These are phyloP conservation scores for Boletellus ananas DNA, from an alignment of 768 basidiomycete genomes.

Conservation along the genomic window DNA sequence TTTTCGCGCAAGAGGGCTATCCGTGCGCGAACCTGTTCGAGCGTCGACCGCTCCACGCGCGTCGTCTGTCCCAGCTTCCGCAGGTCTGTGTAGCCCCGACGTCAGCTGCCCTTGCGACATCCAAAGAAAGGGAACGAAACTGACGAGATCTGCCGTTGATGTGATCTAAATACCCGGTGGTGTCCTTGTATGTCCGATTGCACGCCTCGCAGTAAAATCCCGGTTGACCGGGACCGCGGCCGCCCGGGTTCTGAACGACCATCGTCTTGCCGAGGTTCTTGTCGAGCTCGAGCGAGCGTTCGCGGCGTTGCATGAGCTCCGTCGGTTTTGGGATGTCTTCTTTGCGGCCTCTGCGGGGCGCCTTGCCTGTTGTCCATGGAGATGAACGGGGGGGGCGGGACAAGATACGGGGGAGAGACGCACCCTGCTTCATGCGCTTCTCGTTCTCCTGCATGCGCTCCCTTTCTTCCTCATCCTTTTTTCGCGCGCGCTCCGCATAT, in stretches of 20 bases:
- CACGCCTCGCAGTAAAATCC: constrained; percentile 95
- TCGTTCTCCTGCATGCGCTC: constrained; percentile 86
- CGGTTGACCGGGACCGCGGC: constrained; percentile 83
- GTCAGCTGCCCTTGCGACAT: background rate
- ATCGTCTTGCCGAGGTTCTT: constrained; percentile 95
- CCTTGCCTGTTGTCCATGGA: constrained; percentile 58
- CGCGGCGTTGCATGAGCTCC: constrained; percentile 87
- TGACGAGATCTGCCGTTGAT: constrained; percentile 90
- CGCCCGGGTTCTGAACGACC: constrained; percentile 83
- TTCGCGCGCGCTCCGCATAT: constrained; percentile 78
- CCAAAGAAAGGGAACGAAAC: constrained; percentile 31
- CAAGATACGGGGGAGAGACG: constrained; percentile 3
- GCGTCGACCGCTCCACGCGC: constrained; percentile 81
- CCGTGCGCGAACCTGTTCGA: constrained; percentile 87
- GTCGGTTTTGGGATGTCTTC: constrained; percentile 92
- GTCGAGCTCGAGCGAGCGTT: constrained; percentile 80
- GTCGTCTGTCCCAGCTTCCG: constrained; percentile 95
- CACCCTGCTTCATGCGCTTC: constrained; percentile 80
- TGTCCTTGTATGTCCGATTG: constrained; percentile 90
- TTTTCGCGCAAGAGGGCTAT: constrained; percentile 86
- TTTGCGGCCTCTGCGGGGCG: constrained; percentile 57
- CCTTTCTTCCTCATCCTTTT: constrained; percentile 74
- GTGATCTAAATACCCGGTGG: constrained; percentile 90
- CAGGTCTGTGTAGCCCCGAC: constrained; percentile 56
- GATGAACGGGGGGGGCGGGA: background rate